Conservation (phyloP, 2,329 filamentous ascomycete species). For the Cryphonectria naterciae region DNA sequence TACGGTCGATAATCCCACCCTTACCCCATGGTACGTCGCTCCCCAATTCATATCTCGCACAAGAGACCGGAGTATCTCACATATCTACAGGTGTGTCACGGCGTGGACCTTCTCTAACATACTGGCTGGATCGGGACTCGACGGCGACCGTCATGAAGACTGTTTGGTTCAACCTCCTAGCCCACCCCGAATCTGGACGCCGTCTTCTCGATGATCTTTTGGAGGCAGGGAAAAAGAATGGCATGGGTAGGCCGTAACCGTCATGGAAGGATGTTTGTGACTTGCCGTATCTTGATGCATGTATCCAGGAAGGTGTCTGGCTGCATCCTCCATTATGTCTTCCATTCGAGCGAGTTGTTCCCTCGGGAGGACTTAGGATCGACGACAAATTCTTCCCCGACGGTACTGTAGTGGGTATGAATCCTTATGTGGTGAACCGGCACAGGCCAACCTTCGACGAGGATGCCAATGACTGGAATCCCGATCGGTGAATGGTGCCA, state of each 20-base stretch:
- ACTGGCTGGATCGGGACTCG: conserved; percentile 37
- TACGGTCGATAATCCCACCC: conserved; percentile 24
- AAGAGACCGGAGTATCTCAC: too few species aligned
- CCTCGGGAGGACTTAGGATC: conserved; percentile 32
- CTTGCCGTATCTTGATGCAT: conserved; percentile 38
- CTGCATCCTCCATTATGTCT: conserved; percentile 36
- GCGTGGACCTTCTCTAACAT: conserved; percentile 39
- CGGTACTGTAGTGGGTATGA: conserved; percentile 35
- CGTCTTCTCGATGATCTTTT: conserved; percentile 37
- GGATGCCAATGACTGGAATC: conserved; percentile 33
- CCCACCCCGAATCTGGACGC: conserved; percentile 32
- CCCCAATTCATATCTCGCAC: too few species aligned
- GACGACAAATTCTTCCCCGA: conserved; percentile 30
- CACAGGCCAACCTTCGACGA: conserved; percentile 32
- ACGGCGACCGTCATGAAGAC: conserved; percentile 38
- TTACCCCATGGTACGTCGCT: conserved; percentile 27
- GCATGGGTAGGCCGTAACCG: conserved; percentile 35
- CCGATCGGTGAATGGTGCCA: conserved; percentile 33
- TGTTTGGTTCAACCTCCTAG: conserved; percentile 36
- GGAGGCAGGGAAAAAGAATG: conserved; percentile 27
- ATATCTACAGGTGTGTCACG: conserved; percentile 24
- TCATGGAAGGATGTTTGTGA: conserved; percentile 35
- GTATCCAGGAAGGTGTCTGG: conserved; percentile 35
- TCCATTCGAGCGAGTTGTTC: conserved; percentile 36
- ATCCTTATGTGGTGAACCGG: conserved; percentile 35